Evolutionary conservation across 2,329 filamentous ascomycete genomes (phyloP).

Genomic region (Phialemonium atrogriseum): DNA sequence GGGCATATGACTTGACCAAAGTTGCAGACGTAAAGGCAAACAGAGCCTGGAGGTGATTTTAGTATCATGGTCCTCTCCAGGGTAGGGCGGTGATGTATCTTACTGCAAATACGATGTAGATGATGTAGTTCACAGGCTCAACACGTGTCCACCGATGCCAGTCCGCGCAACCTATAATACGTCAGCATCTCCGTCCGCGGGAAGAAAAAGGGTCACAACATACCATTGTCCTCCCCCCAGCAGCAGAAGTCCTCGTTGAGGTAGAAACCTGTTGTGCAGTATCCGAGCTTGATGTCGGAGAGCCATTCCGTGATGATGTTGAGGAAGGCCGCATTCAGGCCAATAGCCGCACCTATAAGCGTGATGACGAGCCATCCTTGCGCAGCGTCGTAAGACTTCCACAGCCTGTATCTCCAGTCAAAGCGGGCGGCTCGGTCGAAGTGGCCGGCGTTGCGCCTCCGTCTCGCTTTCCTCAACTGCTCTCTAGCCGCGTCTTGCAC

Average conservation of each 20-base stretch:
- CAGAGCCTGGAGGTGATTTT: slow-evolving; percentile 45
- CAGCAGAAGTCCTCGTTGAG: slow-evolving; percentile 97
- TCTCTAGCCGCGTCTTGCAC: slow-evolving; percentile 94
- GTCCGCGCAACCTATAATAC: slow-evolving; percentile 63
- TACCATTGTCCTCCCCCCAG: slow-evolving; percentile 85
- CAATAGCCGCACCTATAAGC: slow-evolving; percentile 85
- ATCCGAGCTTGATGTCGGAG: slow-evolving; percentile 89
- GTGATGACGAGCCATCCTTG: slow-evolving; percentile 98
- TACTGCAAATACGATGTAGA: slow-evolving; percentile 83
- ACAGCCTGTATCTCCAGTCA: slow-evolving; percentile 73
- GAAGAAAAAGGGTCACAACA: slow-evolving; percentile 8
- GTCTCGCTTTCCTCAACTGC: slow-evolving; percentile 68
- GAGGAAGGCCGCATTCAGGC: slow-evolving; percentile 82
- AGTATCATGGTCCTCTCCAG: no score
- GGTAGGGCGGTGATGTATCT: slow-evolving; percentile 13
- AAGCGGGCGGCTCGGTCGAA: slow-evolving; percentile 60
- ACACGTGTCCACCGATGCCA: slow-evolving; percentile 87
- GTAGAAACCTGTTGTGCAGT: slow-evolving; percentile 93
- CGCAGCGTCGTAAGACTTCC: slow-evolving; percentile 87
- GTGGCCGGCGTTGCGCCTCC: slow-evolving; percentile 63
- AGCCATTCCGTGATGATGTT: slow-evolving; percentile 98
- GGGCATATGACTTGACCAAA: slow-evolving; percentile 84
- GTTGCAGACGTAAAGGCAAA: slow-evolving; percentile 78
- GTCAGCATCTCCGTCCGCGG: slow-evolving; percentile 10
- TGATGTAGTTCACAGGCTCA: slow-evolving; percentile 68